Evolutionary conservation across 345 rosid species (phyloP).

Genomic region (Ceriops tagal): DNA sequence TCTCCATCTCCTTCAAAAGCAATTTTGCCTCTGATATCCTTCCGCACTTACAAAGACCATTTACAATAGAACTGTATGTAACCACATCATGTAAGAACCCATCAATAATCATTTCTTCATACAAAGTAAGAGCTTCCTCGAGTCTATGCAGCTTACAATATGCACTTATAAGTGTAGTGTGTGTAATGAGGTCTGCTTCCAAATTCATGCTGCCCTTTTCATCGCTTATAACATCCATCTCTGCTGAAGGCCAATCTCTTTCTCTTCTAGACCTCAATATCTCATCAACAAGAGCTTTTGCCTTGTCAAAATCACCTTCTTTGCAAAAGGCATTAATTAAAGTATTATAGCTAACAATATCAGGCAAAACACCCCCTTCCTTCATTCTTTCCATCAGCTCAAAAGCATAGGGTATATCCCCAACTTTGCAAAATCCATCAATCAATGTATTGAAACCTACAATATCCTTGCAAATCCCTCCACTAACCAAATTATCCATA

Average conservation of each 20-base stretch:
- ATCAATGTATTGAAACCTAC: constrained; percentile 51
- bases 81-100: constrained; percentile 71
- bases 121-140: constrained; percentile 55
- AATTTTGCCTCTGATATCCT: constrained; percentile 52
- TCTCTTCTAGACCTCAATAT: constrained; percentile 29
- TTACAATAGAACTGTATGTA: constrained; percentile 66
- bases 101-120: constrained; percentile 50
- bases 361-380: constrained; percentile 43
- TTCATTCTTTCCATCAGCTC: constrained; percentile 46
- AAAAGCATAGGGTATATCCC: constrained; percentile 39
- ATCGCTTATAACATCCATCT: constrained; percentile 8
- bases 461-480: constrained; percentile 47
- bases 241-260: not conserved
- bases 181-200: constrained; percentile 57
- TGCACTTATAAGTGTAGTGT: constrained; percentile 65
- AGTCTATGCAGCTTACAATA: constrained; percentile 54
- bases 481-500: constrained; percentile 40
- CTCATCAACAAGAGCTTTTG: constrained; percentile 50
- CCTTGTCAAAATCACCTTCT: constrained; percentile 58
- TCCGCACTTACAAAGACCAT: constrained; percentile 67
- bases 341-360: constrained; percentile 56
- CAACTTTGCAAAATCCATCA: constrained; percentile 44
- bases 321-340: constrained; percentile 55
- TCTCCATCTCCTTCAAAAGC: constrained; percentile 64
- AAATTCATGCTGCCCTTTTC: constrained; percentile 12